Evolutionary conservation across 768 basidiomycete species (phyloP).

Genomic region (Russula griseocarnosa): DNA sequence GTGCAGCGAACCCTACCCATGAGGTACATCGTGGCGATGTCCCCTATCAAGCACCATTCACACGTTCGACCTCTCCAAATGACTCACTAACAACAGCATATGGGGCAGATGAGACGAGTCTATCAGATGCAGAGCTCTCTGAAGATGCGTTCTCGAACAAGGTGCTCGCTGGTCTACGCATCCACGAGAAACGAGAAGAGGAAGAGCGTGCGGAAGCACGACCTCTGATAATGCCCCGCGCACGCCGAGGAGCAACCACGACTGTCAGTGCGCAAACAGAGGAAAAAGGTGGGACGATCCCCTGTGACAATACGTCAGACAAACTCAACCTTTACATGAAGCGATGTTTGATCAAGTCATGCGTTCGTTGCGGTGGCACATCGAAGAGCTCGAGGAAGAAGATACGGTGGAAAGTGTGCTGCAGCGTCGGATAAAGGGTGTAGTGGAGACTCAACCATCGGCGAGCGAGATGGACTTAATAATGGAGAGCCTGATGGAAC

Average conservation of each 20-base stretch:
- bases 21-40: slow-evolving; percentile 30
- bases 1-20: slow-evolving; percentile 18
- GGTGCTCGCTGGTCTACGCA: slow-evolving; percentile 36
- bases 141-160: slow-evolving; percentile 39
- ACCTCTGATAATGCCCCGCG: slow-evolving; percentile 35
- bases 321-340: slow-evolving; percentile 24
- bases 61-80: slow-evolving; percentile 46
- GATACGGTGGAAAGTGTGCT: slow-evolving; percentile 42
- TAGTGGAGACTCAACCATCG: slow-evolving; percentile 37
- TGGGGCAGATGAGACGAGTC: slow-evolving; percentile 43
- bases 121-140: slow-evolving; percentile 40
- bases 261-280: slow-evolving; percentile 30
- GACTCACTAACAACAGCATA: slow-evolving; percentile 48
- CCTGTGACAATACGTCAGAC: background rate
- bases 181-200: slow-evolving; percentile 38
- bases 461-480: slow-evolving; percentile 40
- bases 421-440: slow-evolving; percentile 38
- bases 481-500: slow-evolving; percentile 42
- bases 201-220: slow-evolving; percentile 37
- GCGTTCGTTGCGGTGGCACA: slow-evolving; percentile 36
- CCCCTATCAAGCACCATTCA: slow-evolving; percentile 44
- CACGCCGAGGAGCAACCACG: slow-evolving; percentile 31
- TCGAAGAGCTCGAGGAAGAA: slow-evolving; percentile 44
- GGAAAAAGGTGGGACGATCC: slow-evolving; percentile 37
- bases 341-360: slow-evolving; percentile 41